phyloP scores from a whole-genome alignment of 2,329 filamentous ascomycete species.

The Ophiocordyceps sinensis region DNA sequence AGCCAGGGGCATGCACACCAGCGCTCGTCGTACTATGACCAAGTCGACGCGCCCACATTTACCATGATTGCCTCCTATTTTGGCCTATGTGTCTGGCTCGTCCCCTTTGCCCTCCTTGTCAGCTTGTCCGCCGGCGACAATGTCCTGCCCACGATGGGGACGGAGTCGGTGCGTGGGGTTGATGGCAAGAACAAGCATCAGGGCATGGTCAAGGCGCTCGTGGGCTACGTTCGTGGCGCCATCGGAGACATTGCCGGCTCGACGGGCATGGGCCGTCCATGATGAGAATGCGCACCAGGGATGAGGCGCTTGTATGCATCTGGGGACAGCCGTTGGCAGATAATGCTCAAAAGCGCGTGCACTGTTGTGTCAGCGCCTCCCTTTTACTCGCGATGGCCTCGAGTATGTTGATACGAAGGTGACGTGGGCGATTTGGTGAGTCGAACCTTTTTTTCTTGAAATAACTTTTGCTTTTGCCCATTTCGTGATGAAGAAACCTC shows the following conservation, averaged over 20 bases:
- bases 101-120: constrained; percentile 90
- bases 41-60: constrained; percentile 58
- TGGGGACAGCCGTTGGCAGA: too few species aligned
- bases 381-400: neutral
- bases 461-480: constrained; percentile 1
- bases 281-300: neutral
- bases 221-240: constrained; percentile 39
- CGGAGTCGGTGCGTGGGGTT: constrained; percentile 32
- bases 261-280: constrained; percentile 9
- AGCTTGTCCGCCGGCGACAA: constrained; percentile 90
- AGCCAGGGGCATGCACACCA: constrained; percentile 43
- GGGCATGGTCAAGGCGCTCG: constrained; percentile 51
- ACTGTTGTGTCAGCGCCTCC: neutral
- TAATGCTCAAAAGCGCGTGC: neutral
- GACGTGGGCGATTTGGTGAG: constrained; percentile 1
- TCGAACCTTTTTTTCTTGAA: neutral
- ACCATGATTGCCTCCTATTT: constrained; percentile 95
- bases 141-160: constrained; percentile 83
- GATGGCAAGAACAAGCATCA: constrained; percentile 39
- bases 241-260: constrained; percentile 31
- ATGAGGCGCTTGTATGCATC: neutral
- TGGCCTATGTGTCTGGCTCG: constrained; percentile 89
- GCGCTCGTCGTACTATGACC: constrained; percentile 47
- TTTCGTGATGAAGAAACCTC: constrained; percentile 24
- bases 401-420: neutral